phyloP scores from a whole-genome alignment of 2,329 filamentous ascomycete genomes.

The Trichophyton schoenleinii region DNA sequence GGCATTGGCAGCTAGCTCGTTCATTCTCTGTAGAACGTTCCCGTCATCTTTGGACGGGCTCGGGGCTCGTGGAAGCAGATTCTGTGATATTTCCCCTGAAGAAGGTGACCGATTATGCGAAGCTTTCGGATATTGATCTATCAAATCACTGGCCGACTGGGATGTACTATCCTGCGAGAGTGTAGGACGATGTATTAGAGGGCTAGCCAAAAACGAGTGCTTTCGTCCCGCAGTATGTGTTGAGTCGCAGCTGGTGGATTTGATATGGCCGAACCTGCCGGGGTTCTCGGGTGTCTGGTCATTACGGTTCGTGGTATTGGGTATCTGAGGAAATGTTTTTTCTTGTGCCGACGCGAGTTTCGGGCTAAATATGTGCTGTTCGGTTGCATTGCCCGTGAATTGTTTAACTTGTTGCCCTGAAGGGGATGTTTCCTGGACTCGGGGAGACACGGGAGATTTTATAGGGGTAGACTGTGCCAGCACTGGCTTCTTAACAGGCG shows the following conservation, averaged over 20 bases:
- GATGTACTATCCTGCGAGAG: not conserved
- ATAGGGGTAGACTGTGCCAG: not conserved
- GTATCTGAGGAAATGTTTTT: not conserved
- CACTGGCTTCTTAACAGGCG: not conserved
- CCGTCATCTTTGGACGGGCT: conserved; percentile 12
- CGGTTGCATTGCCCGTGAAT: conserved; percentile 16
- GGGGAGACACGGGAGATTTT: conserved; percentile 7
- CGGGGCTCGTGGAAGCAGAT: conserved; percentile 6
- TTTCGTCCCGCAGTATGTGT: conserved; percentile 9
- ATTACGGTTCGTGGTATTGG: not conserved
- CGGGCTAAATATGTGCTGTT: conserved; percentile 18
- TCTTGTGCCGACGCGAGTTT: conserved; percentile 7
- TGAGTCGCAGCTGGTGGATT: conserved; percentile 14
- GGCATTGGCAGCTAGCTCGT: conserved; percentile 74
- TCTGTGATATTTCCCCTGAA: conserved; percentile 8
- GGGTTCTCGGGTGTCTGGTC: not conserved
- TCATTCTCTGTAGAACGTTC: conserved; percentile 31
- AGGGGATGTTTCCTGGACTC: conserved; percentile 11
- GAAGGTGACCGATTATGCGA: conserved; percentile 8
- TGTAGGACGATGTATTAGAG: conserved; percentile 2
- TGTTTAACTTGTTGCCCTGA: conserved; percentile 23
- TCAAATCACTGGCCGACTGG: not conserved
- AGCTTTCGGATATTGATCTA: conserved; percentile 1
- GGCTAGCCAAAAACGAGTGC: conserved; percentile 6
- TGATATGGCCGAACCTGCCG: conserved; percentile 9